Percentiles rank a stretch among this genome's conserved stretches.
Evolutionary conservation across 2,329 filamentous ascomycete species (phyloP).

Genomic region (Monosporascus sp.): DNA sequence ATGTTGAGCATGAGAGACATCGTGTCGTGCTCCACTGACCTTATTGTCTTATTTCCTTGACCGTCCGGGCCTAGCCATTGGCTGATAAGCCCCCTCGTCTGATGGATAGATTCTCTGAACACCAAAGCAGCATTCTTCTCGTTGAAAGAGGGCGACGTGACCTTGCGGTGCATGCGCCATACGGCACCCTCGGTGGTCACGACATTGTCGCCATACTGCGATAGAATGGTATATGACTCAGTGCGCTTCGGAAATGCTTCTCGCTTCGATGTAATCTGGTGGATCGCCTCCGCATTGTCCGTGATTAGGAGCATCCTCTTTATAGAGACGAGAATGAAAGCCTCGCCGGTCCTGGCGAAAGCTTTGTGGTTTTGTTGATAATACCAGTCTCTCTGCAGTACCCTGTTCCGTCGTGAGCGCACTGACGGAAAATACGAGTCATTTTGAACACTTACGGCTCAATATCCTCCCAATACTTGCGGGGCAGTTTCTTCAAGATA

Average conservation of each 20-base stretch:
- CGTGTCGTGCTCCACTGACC: conserved; percentile 56
- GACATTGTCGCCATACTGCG: conserved; percentile 67
- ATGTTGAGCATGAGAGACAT: conserved; percentile 57
- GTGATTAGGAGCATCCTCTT: conserved; percentile 48
- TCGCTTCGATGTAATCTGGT: conserved; percentile 59
- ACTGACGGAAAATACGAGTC: not conserved
- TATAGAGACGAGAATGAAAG: conserved; percentile 60
- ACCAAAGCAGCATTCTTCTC: conserved; percentile 69
- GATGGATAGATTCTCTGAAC: conserved; percentile 56
- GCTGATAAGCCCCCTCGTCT: conserved; percentile 57
- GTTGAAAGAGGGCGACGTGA: conserved; percentile 67
- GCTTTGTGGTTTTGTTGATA: conserved; percentile 51
- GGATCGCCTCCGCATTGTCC: conserved; percentile 59
- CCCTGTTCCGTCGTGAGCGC: conserved; percentile 34
- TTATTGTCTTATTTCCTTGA: conserved; percentile 42
- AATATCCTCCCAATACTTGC: conserved; percentile 51
- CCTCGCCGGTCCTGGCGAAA: conserved; percentile 57
- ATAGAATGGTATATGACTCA: conserved; percentile 51
- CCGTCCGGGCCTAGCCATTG: conserved; percentile 47
- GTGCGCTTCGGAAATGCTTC: conserved; percentile 69
- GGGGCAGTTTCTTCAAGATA: conserved; percentile 50
- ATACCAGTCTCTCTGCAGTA: conserved; percentile 53
- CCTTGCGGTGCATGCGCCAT: conserved; percentile 71
- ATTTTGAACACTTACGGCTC: conserved; percentile 44
- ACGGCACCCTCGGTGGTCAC: conserved; percentile 62